Conservation (phyloP, 371 early-diverging fungal species). For the Rhizopus arrhizus region DNA sequence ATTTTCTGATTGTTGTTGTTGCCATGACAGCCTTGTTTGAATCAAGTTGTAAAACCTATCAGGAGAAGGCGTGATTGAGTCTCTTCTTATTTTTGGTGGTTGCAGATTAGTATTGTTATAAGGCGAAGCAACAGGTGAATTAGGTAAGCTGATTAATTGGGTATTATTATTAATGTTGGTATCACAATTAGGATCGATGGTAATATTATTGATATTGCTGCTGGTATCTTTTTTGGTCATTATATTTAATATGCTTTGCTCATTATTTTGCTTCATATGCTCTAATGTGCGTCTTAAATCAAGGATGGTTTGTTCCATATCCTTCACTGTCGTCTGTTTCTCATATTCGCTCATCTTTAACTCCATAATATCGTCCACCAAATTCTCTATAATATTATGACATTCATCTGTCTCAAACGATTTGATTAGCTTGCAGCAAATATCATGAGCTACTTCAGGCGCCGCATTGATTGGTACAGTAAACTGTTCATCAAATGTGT, state of each 20-base stretch:
- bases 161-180: not conserved
- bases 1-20: slow-evolving; percentile 30
- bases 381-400: slow-evolving; percentile 66
- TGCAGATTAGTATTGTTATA: not conserved
- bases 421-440: slow-evolving; percentile 64
- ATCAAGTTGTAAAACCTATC: slow-evolving; percentile 51
- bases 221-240: not conserved
- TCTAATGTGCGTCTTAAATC: slow-evolving; percentile 74
- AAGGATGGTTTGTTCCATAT: slow-evolving; percentile 69
- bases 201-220: not conserved
- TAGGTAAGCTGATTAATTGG: slow-evolving; percentile 16
- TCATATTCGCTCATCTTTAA: slow-evolving; percentile 65
- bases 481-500: slow-evolving; percentile 57
- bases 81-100: slow-evolving; percentile 1
- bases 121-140: slow-evolving; percentile 26
- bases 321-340: slow-evolving; percentile 57
- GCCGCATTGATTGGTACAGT: slow-evolving; percentile 55
- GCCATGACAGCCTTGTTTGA: slow-evolving; percentile 43
- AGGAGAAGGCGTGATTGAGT: slow-evolving; percentile 41
- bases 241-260: not conserved
- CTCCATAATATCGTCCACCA: slow-evolving; percentile 81
- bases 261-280: slow-evolving; percentile 64
- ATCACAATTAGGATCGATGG: not conserved
- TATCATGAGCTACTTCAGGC: slow-evolving; percentile 62
- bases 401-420: slow-evolving; percentile 71